These are phyloP conservation scores for Paramecium primaurelia DNA, from an alignment of 73 alveolate genomes.

Conservation along the genomic window DNA sequence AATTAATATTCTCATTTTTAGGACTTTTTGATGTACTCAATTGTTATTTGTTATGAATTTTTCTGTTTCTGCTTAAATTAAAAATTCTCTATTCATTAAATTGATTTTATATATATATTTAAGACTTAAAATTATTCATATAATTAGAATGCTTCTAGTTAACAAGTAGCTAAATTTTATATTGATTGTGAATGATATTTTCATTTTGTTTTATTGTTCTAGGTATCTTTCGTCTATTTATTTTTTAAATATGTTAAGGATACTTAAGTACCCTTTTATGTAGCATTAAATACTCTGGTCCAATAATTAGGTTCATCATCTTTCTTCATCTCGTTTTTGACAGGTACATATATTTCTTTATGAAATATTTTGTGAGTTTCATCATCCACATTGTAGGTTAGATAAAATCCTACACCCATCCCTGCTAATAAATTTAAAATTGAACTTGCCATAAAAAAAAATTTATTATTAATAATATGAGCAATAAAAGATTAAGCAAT, in stretches of 20 bases:
- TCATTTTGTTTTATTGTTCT: background rate
- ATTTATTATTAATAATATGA: background rate
- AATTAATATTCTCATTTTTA: no score
- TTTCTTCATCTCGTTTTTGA: background rate
- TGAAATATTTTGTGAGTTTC: background rate
- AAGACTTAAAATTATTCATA: background rate
- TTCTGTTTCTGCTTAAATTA: background rate
- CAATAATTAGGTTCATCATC: background rate
- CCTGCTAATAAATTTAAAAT: background rate
- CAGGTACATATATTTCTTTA: background rate
- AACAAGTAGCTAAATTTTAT: background rate
- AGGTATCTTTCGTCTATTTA: background rate
- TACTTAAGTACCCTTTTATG: background rate
- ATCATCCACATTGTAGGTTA: background rate
- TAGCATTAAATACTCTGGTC: background rate
- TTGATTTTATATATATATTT: background rate
- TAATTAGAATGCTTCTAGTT: background rate
- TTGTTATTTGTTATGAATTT: no score
- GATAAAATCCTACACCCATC: background rate
- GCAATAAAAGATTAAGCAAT: background rate
- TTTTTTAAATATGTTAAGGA: background rate
- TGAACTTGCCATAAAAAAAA: background rate
- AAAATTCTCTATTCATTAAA: background rate
- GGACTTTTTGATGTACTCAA: no score
- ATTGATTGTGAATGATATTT: background rate